Base-by-base conservation (phyloP, 495 filamentous ascomycete genomes). In the Lasiosphaeria ovina region DNA sequence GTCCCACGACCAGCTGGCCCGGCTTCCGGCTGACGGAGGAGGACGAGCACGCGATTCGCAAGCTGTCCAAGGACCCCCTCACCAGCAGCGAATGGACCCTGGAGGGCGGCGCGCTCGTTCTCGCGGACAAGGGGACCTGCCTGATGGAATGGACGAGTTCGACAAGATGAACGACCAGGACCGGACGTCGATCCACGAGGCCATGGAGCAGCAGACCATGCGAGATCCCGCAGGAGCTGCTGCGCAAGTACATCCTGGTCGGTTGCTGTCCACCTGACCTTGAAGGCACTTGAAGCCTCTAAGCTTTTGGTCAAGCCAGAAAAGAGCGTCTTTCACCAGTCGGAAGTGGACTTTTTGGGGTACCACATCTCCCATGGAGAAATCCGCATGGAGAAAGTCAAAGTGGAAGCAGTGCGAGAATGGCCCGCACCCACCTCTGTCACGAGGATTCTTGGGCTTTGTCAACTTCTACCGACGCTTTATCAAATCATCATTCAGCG, bases 161-260 rank as follows among this genome's bases (percentile, higher is more conserved):
- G 94, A 99, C 83, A 99, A 99, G 82, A 99, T 99, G 94, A 99
- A 99, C 76, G 94, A 99, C 72, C 92, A 98, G 67, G 94, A 99
- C 72, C 74, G 94, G 49, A 99, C 94, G 1, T 95, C 90, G 31
- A 99, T 99, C 71, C 94, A 99, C 82, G 94, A 99, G 81, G 94
- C 94, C 59, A 99, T 99, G 94, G 94, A 99, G 74, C 94, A 99
- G 74, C 94, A 99, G 72, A 98, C 94, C n/a, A 99, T 99, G 86
- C 69, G 87, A 94, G 62, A 94, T 98, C 60, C 85, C 92, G 0
- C 94, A 99, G 72, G 91, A 96, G 63, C 77, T 98, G 54, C 77
- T 99, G 60, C 79, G 94, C 62, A 99, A 99, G 77, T 99, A 98
- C 73, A 98, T 99, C 67, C 83, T 98, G n/a, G n/a, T n/a, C n/a